Conservation (phyloP, 768 basidiomycete genomes). For the Trametes sanguinea region DNA sequence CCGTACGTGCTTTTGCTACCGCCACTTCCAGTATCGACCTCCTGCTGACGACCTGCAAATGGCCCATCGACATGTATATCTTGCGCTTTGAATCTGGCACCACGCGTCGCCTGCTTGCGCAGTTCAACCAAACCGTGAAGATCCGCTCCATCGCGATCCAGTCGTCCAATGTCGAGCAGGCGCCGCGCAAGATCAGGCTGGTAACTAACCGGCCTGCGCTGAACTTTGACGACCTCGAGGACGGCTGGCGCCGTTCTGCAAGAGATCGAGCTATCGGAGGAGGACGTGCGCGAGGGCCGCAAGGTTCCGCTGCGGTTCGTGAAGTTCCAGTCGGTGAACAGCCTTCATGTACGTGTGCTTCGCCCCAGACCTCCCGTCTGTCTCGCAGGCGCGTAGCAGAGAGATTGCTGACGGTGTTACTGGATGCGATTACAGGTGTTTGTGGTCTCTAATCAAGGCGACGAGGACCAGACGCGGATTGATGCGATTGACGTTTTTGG, state of each 20-base stretch:
- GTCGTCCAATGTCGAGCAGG: slow-evolving; percentile 42
- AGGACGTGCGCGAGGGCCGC: slow-evolving; percentile 50
- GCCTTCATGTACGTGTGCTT: slow-evolving; percentile 49
- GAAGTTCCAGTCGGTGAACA: slow-evolving; percentile 68
- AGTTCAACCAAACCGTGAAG: slow-evolving; percentile 74
- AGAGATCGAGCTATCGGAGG: slow-evolving; percentile 51
- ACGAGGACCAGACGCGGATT: slow-evolving; percentile 63
- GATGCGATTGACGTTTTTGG: slow-evolving; percentile 70
- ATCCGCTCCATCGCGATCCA: slow-evolving; percentile 60
- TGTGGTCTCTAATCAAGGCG: slow-evolving; percentile 65
- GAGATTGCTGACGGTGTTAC: background rate
- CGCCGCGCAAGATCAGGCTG: slow-evolving; percentile 63
- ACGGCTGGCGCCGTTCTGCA: slow-evolving; percentile 55
- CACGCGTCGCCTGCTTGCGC: slow-evolving; percentile 1
- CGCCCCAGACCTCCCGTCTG: background rate
- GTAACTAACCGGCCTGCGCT: slow-evolving; percentile 59
- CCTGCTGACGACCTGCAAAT: background rate
- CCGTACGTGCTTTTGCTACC: slow-evolving; percentile 43
- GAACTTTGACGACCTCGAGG: slow-evolving; percentile 68
- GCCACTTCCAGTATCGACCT: background rate
- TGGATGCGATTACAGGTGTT: slow-evolving; percentile 52
- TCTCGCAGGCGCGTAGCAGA: no score
- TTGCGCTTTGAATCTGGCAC: no score
- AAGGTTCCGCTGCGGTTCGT: slow-evolving; percentile 61
- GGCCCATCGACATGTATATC: no score